phyloP scores from a whole-genome alignment of 352 stramenopile species.

The Pythium graminicola region DNA sequence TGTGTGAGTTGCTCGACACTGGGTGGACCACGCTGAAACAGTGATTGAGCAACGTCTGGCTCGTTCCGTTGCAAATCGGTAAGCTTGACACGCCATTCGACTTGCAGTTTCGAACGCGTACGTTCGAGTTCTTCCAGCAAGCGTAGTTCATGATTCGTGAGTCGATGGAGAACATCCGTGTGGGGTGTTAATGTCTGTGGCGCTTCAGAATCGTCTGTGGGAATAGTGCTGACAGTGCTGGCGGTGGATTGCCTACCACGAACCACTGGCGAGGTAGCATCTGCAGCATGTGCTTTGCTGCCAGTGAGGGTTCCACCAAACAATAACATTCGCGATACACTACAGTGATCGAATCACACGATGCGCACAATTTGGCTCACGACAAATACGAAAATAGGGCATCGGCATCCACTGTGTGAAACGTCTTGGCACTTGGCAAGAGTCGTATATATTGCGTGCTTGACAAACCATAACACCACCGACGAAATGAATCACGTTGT shows the following conservation, averaged over 20 bases:
- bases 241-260: background rate
- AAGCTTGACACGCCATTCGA: slow-evolving; percentile 64
- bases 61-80: slow-evolving; percentile 42
- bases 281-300: slow-evolving; percentile 1
- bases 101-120: slow-evolving; percentile 56
- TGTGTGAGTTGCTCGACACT: slow-evolving; percentile 37
- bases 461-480: too few relatives aligned
- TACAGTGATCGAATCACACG: too few relatives aligned
- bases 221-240: background rate
- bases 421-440: background rate
- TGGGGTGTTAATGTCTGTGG: slow-evolving; percentile 31
- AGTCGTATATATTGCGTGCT: too few relatives aligned
- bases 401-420: slow-evolving; percentile 1
- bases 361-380: too few relatives aligned
- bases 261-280: background rate
- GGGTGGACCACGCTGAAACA: slow-evolving; percentile 23
- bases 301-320: slow-evolving; percentile 62
- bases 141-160: slow-evolving; percentile 73
- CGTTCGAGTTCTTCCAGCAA: slow-evolving; percentile 74
- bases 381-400: too few relatives aligned
- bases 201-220: background rate
- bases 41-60: slow-evolving; percentile 20
- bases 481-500: too few relatives aligned
- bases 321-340: slow-evolving; percentile 28
- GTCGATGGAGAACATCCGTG: slow-evolving; percentile 54